Base-by-base conservation (phyloP, 2,329 filamentous ascomycete species). In the Diplodia mutila region DNA sequence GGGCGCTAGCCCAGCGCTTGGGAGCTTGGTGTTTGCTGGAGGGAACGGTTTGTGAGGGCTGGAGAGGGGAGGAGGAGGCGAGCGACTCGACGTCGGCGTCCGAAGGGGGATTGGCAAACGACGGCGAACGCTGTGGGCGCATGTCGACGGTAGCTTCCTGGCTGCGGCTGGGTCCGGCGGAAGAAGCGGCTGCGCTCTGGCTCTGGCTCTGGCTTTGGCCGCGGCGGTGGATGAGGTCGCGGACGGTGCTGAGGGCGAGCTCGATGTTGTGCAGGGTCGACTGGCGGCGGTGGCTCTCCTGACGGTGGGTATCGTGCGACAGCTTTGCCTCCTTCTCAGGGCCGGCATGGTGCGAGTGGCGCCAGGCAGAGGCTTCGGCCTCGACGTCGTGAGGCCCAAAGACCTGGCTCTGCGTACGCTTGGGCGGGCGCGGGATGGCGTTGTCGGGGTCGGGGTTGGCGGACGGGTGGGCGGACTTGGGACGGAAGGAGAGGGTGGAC, bases 381-480 rank as follows among this genome's bases (percentile, higher is more conserved):
- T 67, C 57, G 63, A 37, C 18, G 57, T 67, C 66, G 51, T 55
- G 37, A 29, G 51, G 39, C 14, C 64, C 64, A 71, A 78, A 78
- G 34, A 76, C 78, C 73, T 79, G 77, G 67, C 75, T 77, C 57
- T 77, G 77, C 68, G 76, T 78, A 32, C 75, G 71, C 70, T 79
- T 78, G 67, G 76, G 71, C 59, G 72, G 69, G 69, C 71, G 67
- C 39, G 66, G 66, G 37, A 63, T 52, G 32, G 72, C 68, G 59
- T 63, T 59, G 71, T 79, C 73, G 76, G 80, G 76, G 14, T 29
- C 25, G 53, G 55, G 46, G 54, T 59, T 34, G 21, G 39, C 52
- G 71, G 79, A 78, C 72, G 82, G 78, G 72, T 85, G 82, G 59
- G 76, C 78, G 23, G 77, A 78, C 71, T 78, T 79, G 54, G 77